A percentile compares a stretch with the other conserved stretches of the same genome.
These are phyloP conservation scores for Recurvomyces mirabilis DNA, from an alignment of 495 filamentous ascomycete genomes.

Conservation along the genomic window DNA sequence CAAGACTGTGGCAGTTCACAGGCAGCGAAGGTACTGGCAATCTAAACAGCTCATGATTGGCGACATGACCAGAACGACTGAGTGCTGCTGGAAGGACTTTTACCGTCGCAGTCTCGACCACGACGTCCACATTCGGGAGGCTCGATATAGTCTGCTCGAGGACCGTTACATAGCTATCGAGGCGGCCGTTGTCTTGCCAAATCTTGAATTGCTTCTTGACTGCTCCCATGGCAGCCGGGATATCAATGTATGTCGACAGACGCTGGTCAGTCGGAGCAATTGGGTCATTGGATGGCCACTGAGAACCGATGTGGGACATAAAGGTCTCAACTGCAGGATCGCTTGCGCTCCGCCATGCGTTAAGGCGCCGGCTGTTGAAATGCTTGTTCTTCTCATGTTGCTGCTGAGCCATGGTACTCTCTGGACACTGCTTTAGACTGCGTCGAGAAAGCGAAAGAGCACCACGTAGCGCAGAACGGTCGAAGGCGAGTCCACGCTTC, in stretches of 20 bases:
- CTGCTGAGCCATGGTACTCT: neutral
- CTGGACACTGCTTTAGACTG: neutral
- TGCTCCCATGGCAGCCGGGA: neutral
- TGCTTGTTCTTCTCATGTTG: neutral
- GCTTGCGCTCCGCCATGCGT: neutral
- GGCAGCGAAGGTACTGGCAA: too few relatives aligned
- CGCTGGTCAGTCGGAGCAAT: conserved; percentile 1
- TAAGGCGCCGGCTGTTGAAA: neutral
- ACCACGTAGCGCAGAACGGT: too few relatives aligned
- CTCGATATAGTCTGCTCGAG: conserved; percentile 12
- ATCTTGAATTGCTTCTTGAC: conserved; percentile 23
- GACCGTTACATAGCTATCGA: conserved; percentile 22
- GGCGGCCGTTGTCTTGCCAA: conserved; percentile 30
- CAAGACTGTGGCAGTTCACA: too few relatives aligned
- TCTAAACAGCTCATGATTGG: too few relatives aligned
- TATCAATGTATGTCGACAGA: neutral
- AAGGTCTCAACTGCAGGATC: neutral
- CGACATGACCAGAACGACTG: too few relatives aligned
- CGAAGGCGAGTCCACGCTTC: too few relatives aligned
- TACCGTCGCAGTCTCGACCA: too few relatives aligned
- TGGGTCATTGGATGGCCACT: conserved; percentile 15
- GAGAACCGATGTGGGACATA: conserved; percentile 2
- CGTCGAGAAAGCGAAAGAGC: neutral
- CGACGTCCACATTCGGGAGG: too few relatives aligned
- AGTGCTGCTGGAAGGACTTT: too few relatives aligned